phyloP scores from a whole-genome alignment of 257 asterid species.

The Ophiorrhiza pumila region DNA sequence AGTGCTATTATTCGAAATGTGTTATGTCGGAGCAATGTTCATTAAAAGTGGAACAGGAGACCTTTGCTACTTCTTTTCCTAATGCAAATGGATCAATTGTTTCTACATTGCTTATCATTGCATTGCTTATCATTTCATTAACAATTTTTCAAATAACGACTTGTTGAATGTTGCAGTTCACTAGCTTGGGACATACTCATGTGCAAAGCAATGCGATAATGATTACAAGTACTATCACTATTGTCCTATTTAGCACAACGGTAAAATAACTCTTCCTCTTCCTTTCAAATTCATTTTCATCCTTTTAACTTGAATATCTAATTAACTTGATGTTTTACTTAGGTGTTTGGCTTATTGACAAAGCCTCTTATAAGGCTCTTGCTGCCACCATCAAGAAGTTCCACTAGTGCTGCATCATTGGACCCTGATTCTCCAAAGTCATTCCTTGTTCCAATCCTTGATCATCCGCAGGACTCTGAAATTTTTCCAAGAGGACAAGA shows the following conservation, averaged over 20 bases:
- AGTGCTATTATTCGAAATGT: not conserved
- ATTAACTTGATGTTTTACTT: not conserved
- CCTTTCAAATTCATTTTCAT: not conserved
- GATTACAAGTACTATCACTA: constrained; percentile 43
- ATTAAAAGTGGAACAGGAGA: not conserved
- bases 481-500: constrained; percentile 18
- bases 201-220: constrained; percentile 35
- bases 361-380: constrained; percentile 36
- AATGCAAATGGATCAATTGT: not conserved
- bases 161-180: constrained; percentile 27
- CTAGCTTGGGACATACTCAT: constrained; percentile 30
- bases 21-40: not conserved
- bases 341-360: constrained; percentile 43
- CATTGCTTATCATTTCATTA: not conserved
- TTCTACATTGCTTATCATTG: constrained; percentile 4
- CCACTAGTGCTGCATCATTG: constrained; percentile 19
- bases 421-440: constrained; percentile 30
- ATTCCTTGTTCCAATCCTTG: constrained; percentile 25
- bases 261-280: constrained; percentile 18
- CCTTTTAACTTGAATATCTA: not conserved
- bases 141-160: not conserved
- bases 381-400: constrained; percentile 26
- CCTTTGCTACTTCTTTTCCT: not conserved
- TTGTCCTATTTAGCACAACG: constrained; percentile 46
- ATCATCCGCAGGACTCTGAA: constrained; percentile 27